phyloP scores from a whole-genome alignment of 257 asterid species.

The Solanum sitiens region DNA sequence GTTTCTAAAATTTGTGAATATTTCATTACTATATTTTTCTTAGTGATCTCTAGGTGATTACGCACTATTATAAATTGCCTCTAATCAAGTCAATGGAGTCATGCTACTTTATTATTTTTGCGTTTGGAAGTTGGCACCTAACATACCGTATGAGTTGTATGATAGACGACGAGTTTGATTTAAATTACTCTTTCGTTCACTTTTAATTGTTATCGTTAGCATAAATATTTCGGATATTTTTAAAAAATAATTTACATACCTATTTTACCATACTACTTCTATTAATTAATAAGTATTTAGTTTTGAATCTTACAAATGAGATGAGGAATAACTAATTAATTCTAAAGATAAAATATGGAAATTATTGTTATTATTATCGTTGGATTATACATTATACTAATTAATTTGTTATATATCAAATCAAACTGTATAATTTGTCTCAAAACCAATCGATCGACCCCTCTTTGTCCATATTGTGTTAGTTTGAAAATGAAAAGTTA shows the following conservation, averaged over 20 bases:
- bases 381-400: neutral
- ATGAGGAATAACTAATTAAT: no score
- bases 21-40: neutral
- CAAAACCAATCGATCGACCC: neutral
- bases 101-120: neutral
- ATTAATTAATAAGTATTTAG: no score
- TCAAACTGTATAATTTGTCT: neutral
- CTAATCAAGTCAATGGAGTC: neutral
- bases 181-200: neutral
- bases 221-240: no score
- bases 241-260: no score
- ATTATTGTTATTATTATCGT: no score
- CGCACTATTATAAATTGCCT: neutral
- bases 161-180: neutral
- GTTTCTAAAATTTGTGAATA: no score
- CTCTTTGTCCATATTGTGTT: neutral
- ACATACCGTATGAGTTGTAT: neutral
- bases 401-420: neutral
- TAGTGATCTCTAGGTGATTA: neutral
- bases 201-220: no score
- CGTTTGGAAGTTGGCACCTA: neutral
- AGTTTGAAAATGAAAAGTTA: neutral
- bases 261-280: neutral
- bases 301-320: no score
- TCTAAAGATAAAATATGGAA: no score